Evolutionary conservation across 2,329 filamentous ascomycete species (phyloP), one percentile per base, ranked within the genome.

Genomic region (Aspergillus vadensis): DNA sequence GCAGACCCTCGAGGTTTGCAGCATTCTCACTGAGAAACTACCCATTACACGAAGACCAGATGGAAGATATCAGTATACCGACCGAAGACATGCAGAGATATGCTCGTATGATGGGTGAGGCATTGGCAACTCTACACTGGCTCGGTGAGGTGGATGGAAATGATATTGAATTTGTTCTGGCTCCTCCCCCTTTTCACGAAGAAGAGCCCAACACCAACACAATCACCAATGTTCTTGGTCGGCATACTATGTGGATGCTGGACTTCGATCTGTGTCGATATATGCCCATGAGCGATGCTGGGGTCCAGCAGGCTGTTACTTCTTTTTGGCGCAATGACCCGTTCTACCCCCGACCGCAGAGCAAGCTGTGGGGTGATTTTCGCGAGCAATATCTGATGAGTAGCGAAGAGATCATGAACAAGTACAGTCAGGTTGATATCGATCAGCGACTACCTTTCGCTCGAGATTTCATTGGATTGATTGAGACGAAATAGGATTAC

Each of bases 81-180:
- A n/a, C 1, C 23, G 57, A 1, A 5, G 62, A 70, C 0, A 66
- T 71, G 0, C 1, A 54, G 0, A 21, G 54, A 0, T 84, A 83
- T 61, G 79, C 81, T 0, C 56, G 57, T 1, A 70, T 72, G 0
- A 84, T 86, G 77, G 85, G 80, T 0, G 76, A 82, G 4, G 74
- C 79, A 0, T 74, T 86, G 0, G 83, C 84, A 0, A 72, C 81
- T 2, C 70, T 86, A 54, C 79, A 84, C 61, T 87, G 82, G 83
- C 49, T 65, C 1, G 79, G 74, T 0, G 62, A 71, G 10, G 67
- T 84, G 0, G 83, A 86, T 62, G 83, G 78, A 0, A 81, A 81
- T 38, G 83, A 85, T 49, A 76, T 87, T 2, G 82, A 87, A 52
- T 86, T 85, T 63, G 84, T 86, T 0, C 76, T 86, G 2, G 75